These are phyloP conservation scores for Chlorencoelia australis DNA, from an alignment of 2,329 filamentous ascomycete genomes.

Conservation along the genomic window DNA sequence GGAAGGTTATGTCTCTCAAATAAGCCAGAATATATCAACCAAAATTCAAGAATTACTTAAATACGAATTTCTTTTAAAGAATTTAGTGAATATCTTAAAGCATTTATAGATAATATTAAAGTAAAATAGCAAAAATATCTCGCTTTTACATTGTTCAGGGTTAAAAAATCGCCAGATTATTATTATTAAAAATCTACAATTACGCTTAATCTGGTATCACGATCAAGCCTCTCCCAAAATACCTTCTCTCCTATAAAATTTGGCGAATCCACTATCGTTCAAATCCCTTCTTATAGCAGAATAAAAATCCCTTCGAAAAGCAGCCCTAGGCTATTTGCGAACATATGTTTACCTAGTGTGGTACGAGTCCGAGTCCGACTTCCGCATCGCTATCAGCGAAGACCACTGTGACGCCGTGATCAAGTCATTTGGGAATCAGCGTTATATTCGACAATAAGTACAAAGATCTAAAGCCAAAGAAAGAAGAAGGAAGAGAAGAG, in stretches of 20 bases:
- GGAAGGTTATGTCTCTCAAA: too few relatives aligned
- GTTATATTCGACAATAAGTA: too few relatives aligned
- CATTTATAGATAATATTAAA: constrained; percentile 1
- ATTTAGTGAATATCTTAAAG: too few relatives aligned
- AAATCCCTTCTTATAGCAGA: constrained; percentile 9
- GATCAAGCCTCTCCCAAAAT: constrained; percentile 26
- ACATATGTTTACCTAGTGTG: constrained; percentile 26
- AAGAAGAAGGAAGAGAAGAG: too few relatives aligned
- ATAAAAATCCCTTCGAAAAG: neutral
- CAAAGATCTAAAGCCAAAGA: too few relatives aligned
- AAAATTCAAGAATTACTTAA: too few relatives aligned
- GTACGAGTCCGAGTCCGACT: constrained; percentile 28
- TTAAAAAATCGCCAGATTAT: constrained; percentile 24
- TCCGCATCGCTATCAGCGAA: constrained; percentile 23
- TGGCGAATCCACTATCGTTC: too few relatives aligned
- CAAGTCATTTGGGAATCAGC: too few relatives aligned
- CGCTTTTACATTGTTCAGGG: constrained; percentile 12
- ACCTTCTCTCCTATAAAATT: constrained; percentile 21
- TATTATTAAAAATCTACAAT: constrained; percentile 26
- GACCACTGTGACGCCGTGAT: too few relatives aligned
- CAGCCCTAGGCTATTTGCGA: constrained; percentile 24
- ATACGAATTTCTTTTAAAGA: too few relatives aligned
- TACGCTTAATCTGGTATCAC: constrained; percentile 28
- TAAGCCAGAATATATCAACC: too few relatives aligned
- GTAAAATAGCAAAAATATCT: neutral